Base-by-base conservation (phyloP, 1,284 basidiomycete species). In the Trichosporon sp. region DNA sequence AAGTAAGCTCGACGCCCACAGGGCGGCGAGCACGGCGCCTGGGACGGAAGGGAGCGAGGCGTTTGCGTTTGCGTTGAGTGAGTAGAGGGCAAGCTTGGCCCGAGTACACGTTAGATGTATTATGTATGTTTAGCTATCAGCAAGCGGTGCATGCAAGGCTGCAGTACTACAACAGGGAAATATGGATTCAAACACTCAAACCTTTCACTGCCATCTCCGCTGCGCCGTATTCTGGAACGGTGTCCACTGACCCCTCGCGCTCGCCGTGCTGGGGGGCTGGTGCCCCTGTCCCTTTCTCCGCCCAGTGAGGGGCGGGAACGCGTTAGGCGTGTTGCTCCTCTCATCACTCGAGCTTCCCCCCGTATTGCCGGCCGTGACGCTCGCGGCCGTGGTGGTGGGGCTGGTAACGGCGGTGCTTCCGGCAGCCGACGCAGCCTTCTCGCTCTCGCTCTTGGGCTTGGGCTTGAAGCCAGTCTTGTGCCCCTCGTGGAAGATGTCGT, bases 401-500 rank as follows among this genome's bases (percentile, higher is more conserved):
- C 21, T n/a, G 10, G 63, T 40, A 19, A 61, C 63, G 11, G 64
- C 51, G 2, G 63, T 43, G 26, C 7, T n/a, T 6, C 8, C 68
- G 12, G 32, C 64, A 14, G 26, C 64, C 6, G 65, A 37, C 3
- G 14, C 19, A 2, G 43, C 38, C 54, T 68, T 56, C 35, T 37
- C 35, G 35, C 12, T 40, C 14, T 72, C 73, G 31, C 48, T 59
- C 66, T 74, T 69, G 37, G 73, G 73, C 68, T 74, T 74, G 71
- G 73, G 73, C 68, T 74, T 74, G 71, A 74, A 74, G 69, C 71
- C 69, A 31, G 73, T 74, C 71, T 72, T 80, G 67, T 82, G 85
- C n/a, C 88, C 88, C 72, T 87, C 85, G 40, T 84, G 81, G 75
- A 88, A 88, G 38, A 88, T 84, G 71, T 88, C 87, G 71, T 98